Base-by-base conservation (phyloP, 257 asterid genomes). In the Eucommia ulmoides region DNA sequence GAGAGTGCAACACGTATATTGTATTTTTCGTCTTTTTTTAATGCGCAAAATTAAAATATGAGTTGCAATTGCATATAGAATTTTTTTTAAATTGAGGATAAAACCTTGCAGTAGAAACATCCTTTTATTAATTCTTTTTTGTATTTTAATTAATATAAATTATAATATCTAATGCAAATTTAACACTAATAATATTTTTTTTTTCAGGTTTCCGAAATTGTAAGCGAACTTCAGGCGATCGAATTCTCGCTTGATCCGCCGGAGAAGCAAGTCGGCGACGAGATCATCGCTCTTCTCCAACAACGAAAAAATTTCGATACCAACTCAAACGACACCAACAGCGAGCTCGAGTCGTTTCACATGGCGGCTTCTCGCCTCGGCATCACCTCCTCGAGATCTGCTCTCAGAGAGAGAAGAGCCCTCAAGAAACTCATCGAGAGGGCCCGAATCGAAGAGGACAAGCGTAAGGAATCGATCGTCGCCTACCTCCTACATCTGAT, bases 401-500 rank as follows among this genome's bases (percentile, higher is more conserved):
- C 97, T 48, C 83, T 91, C 56, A 74, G 95, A 62, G 97, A 91
- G 74, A 79, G 97, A 68, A 73, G 97, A 76, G 86, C 99, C 53
- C 61, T 91, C 64, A 91, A 84, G 65, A 91, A 92, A 66, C 89
- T 87, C 49, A 72, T 91, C 22, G 95, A 83, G 51, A 78, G 94
- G 67, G 95, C 97, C 20, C 82, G 85, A 10, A 74, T 84, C 22
- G 89, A 83, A 62, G 95, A 91, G 60, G 95, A 87, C 77, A 82
- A 83, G 57, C 71, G 99, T 54, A 91, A 91, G 64, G 97, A 91
- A 59, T 87, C 99, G 7, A 91, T 91, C 23, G 80, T 91, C 29
- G 95, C 95, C 24, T 91, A 73, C 74, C 88, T 92, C 56, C 50
- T 81, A 59, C 85, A 87, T 65, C 95, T 92, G 56, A 72, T 81